Evolutionary conservation across 1,284 basidiomycete genomes (phyloP).

Genomic region (Sporisorium iseilematis-ciliati): DNA sequence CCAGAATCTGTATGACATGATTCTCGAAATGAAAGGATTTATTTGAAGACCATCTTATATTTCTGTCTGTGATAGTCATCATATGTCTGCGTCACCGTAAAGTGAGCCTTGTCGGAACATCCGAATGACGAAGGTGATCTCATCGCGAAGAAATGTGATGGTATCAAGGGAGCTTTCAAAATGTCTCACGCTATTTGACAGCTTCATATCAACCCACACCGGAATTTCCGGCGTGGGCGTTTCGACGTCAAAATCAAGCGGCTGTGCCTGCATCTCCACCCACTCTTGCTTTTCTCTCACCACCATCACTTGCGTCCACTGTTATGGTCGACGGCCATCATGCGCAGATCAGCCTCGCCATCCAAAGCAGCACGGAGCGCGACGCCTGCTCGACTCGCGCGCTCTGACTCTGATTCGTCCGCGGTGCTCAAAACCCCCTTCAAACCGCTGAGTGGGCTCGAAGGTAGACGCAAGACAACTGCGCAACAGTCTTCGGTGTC

Average conservation of each 20-base stretch:
- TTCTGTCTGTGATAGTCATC: too few species aligned
- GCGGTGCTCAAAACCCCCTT: constrained; percentile 34
- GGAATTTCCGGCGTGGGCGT: constrained; percentile 5
- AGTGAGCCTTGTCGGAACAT: too few species aligned
- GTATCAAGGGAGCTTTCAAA: neutral
- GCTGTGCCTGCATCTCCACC: neutral
- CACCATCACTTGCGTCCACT: neutral
- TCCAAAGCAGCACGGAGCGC: constrained; percentile 17
- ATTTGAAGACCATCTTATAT: neutral
- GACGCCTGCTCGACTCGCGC: neutral
- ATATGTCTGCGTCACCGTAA: too few species aligned
- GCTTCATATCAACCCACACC: neutral
- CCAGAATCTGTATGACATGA: neutral
- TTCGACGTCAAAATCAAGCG: neutral
- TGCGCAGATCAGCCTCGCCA: constrained; percentile 40
- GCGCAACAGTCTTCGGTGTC: neutral
- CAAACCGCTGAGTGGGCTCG: constrained; percentile 33
- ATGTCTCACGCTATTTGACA: constrained; percentile 1
- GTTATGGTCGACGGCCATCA: neutral
- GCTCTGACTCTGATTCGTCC: constrained; percentile 8
- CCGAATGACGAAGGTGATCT: too few species aligned
- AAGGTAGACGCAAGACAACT: neutral
- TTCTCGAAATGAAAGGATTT: neutral
- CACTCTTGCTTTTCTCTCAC: neutral
- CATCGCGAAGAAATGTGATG: neutral